Conservation (phyloP, 805 yeast species). For the Ogataea salicorniae region DNA sequence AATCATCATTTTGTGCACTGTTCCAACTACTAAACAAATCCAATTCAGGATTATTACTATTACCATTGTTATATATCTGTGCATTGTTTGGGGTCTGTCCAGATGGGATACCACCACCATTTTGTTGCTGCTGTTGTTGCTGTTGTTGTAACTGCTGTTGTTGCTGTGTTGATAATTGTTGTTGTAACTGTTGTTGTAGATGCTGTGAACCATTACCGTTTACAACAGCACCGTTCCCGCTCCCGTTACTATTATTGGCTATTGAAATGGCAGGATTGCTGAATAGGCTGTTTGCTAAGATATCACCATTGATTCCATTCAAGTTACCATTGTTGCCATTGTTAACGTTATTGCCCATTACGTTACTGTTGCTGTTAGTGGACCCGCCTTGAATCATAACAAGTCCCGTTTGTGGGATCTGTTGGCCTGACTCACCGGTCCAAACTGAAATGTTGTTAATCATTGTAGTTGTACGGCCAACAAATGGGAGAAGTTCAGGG, state of each 20-base stretch:
- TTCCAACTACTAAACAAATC: conserved; percentile 21
- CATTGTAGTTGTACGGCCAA: conserved; percentile 52
- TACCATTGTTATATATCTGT: neutral
- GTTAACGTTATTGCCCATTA: conserved; percentile 6
- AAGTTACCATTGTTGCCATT: neutral
- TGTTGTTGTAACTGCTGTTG: neutral
- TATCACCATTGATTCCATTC: neutral
- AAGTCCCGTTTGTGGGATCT: conserved; percentile 33
- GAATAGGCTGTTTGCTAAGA: too few relatives aligned
- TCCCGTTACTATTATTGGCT: neutral
- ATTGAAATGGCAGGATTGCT: too few relatives aligned
- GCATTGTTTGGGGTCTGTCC: neutral
- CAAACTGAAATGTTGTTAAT: conserved; percentile 56
- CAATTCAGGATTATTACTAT: neutral
- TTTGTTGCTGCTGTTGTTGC: neutral
- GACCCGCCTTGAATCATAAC: conserved; percentile 22
- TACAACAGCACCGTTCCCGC: neutral
- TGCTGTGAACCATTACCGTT: neutral
- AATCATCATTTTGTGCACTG: conserved; percentile 33
- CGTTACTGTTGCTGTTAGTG: neutral
- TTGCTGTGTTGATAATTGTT: neutral
- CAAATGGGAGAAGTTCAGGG: conserved; percentile 32
- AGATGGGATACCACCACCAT: neutral
- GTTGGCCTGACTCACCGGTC: conserved; percentile 47
- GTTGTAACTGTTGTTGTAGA: neutral